Conservation (phyloP, 1,139 yeast genomes). For the Blastobotrys proliferans region DNA sequence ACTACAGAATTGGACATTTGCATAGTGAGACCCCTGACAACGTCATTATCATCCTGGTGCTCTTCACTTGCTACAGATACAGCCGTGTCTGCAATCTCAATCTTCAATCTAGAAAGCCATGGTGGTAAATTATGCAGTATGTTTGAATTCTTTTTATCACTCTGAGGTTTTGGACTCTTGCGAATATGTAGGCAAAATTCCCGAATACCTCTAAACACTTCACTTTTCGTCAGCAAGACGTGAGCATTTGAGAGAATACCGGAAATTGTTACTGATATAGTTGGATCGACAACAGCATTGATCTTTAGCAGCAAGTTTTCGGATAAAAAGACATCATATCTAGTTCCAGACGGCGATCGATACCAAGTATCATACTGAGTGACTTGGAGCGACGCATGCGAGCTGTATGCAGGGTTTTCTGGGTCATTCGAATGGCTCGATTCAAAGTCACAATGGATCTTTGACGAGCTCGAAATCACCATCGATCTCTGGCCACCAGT, state of each 20-base stretch:
- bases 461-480: slow-evolving; percentile 31
- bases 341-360: slow-evolving; percentile 27
- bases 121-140: slow-evolving; percentile 30
- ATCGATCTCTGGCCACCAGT: slow-evolving; percentile 20
- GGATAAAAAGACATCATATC: slow-evolving; percentile 32
- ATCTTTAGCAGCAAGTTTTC: slow-evolving; percentile 29
- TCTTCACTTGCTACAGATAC: slow-evolving; percentile 27
- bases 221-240: slow-evolving; percentile 28
- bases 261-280: slow-evolving; percentile 24
- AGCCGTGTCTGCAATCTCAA: slow-evolving; percentile 29
- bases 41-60: slow-evolving; percentile 20
- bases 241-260: slow-evolving; percentile 29
- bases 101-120: slow-evolving; percentile 30
- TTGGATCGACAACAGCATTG: slow-evolving; percentile 30
- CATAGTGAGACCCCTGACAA: slow-evolving; percentile 24
- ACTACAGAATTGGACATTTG: slow-evolving; percentile 23
- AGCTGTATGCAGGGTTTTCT: slow-evolving; percentile 26
- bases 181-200: slow-evolving; percentile 24
- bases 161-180: not conserved
- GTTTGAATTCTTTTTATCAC: not conserved
- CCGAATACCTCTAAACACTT: slow-evolving; percentile 28
- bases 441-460: slow-evolving; percentile 32
- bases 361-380: slow-evolving; percentile 33
- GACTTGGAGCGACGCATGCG: slow-evolving; percentile 27
- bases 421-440: slow-evolving; percentile 28